A percentile compares a stretch with the other conserved stretches of the same genome.
Conservation (phyloP, 371 early-diverging fungal genomes). For the Smittium mucronatum region DNA sequence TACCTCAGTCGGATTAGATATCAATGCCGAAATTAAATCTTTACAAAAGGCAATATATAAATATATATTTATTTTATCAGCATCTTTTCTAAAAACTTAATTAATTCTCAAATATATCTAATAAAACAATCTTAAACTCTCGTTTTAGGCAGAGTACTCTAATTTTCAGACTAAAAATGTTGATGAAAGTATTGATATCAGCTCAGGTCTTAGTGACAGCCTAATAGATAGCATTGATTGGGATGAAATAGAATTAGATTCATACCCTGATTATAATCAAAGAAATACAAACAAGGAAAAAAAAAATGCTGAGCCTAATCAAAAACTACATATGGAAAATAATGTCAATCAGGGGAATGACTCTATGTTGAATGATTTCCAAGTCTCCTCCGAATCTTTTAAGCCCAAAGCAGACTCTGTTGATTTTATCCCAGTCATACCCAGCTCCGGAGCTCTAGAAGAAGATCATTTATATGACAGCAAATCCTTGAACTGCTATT, state of each 20-base stretch:
- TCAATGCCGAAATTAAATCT: too few species aligned
- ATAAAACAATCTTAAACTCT: too few species aligned
- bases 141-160: too few species aligned
- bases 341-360: not conserved
- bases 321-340: not conserved
- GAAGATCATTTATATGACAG: conserved; percentile 9
- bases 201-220: conserved; percentile 1
- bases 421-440: not conserved
- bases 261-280: not conserved
- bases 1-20: too few species aligned
- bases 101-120: too few species aligned
- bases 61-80: too few species aligned
- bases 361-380: not conserved
- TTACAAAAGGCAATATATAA: too few species aligned
- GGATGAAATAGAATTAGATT: conserved; percentile 4
- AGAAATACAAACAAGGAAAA: not conserved
- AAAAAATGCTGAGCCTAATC: not conserved
- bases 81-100: too few species aligned
- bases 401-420: not conserved
- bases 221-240: conserved; percentile 5
- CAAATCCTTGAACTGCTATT: conserved; percentile 19
- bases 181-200: conserved; percentile 3
- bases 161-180: too few species aligned
- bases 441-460: not conserved
- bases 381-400: not conserved